Evolutionary conservation across 805 yeast genomes (phyloP), one percentile per base, ranked within the genome.

Genomic region (Torulaspora franciscae): DNA sequence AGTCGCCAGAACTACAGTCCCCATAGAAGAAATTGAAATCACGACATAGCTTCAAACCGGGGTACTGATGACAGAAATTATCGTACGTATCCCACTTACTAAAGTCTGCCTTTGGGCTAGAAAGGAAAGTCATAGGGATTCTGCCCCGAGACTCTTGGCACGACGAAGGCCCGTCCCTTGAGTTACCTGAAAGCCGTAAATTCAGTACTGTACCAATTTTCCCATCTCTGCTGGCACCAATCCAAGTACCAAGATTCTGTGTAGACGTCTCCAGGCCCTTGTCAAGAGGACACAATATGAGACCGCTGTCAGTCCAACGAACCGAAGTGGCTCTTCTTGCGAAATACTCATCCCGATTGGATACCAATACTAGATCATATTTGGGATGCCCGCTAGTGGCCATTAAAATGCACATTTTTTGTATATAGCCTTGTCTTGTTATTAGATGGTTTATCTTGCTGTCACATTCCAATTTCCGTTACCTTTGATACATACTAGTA

Each of bases 341-440:
- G 59, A 85, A 80, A 56, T 69, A 85, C 62, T 93, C 99, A 60
- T 93, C 99, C 37, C 99, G 65, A 59, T 91, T 91, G 3, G 96
- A 86, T 3, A 87, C 67, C 4, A 88, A 60, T 2, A 91, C 75
- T 32, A 91, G 70, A 0, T 95, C 85, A 54, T 80, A 91, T 15
- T 83, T 77, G 0, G 85, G 83, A 58, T 85, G 90, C 1, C 69
- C 73, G 10, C 79, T 76, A 2, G 95, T 75, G 1, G 85, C 75
- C 28, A 88, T 57, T 14, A 87, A 61, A 26, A 89, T 85, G 66
- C 98, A 90, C 98, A 90, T 89, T 11, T 11, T 40, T 34, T 15
- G 7, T n/a, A 8, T 9, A 13, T 19, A 14, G 15, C 15, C 6
- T 13, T 15, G n/a, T 15, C 42, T 22, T 13, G 13, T 29, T 24